Conservation (phyloP, 2,329 filamentous ascomycete genomes). For the Mycosphaerelloides madeirae region DNA sequence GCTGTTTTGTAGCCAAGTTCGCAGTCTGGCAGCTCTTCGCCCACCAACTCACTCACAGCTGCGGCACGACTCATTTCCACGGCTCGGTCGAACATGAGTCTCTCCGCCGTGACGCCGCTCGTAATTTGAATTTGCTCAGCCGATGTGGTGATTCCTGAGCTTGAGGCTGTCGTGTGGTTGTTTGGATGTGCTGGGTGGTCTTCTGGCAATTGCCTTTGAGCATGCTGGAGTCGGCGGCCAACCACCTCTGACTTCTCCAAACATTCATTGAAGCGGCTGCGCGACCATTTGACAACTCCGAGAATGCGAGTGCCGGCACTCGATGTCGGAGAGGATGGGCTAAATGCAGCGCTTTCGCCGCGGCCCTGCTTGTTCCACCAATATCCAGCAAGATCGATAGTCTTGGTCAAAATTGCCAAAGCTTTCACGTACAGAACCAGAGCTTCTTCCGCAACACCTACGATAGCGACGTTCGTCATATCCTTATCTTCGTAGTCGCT, state of each 20-base stretch:
- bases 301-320: constrained; percentile 61
- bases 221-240: constrained; percentile 79
- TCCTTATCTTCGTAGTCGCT: constrained; percentile 62
- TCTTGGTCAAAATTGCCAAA: constrained; percentile 80
- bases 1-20: constrained; percentile 92
- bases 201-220: constrained; percentile 74
- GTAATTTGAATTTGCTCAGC: constrained; percentile 78
- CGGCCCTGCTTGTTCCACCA: constrained; percentile 65
- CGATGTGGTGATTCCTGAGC: constrained; percentile 55
- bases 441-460: constrained; percentile 87
- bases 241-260: constrained; percentile 94
- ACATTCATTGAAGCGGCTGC: constrained; percentile 91
- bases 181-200: constrained; percentile 82
- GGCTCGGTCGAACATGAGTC: constrained; percentile 95
- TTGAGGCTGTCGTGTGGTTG: constrained; percentile 60
- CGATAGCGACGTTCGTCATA: constrained; percentile 77
- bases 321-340: constrained; percentile 22
- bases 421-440: constrained; percentile 95
- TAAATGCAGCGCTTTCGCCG: constrained; percentile 52
- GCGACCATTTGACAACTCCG: constrained; percentile 91
- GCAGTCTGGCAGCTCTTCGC: constrained; percentile 79
- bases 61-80: constrained; percentile 94
- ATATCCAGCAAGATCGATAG: constrained; percentile 87
- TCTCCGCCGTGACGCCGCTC: constrained; percentile 87
- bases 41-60: constrained; percentile 91